Evolutionary conservation across 805 yeast species (phyloP), one percentile per base, ranked within the genome.

Genomic region (Wickerhamiella allomyrinae): DNA sequence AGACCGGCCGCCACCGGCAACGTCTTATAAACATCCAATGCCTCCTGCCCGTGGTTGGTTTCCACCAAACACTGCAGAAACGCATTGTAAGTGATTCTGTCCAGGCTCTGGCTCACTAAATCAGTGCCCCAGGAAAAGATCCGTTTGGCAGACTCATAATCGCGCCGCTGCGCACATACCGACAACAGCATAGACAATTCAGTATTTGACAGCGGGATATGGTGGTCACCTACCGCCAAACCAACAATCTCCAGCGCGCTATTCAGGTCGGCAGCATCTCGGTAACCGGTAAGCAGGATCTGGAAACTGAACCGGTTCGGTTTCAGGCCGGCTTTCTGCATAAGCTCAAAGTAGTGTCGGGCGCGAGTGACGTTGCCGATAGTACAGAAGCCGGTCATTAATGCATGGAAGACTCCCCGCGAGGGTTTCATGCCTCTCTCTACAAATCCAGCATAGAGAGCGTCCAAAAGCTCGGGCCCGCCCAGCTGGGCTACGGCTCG

Each of bases 401-500:
- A 51, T 0, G 76, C 69, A 24, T 66, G 62, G 40, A 66, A 56
- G 1, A 76, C 62, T 7, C 56, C 51, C 6, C 53, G 43, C 2
- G 64, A 61, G 1, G 84, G 83, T 3, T 46, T 51, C 52, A 74
- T 63, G 1, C 67, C 66, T 41, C 77, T 61, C 40, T 62, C 57
- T 5, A 60, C 37, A 23, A 76, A 51, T 51, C 73, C 70, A n/a
- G 60, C 46, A 58, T 66, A 78, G 43, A 81, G 60, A 43, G 54
- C 57, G 21, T 69, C 71, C 9, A 71, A 75, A 54, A 67, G 70
- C 31, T 57, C 66, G 33, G 52, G 58, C 49, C 71, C 74, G 8
- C 73, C 77, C 25, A 62, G 55, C 4, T 53, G 47, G 1, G 82
- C 76, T 46, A 81, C 59, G 0, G 80, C 74, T 41, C 64, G 59